These are phyloP conservation scores for Tilletia setariae DNA, from an alignment of 1,284 basidiomycete genomes.

Conservation along the genomic window DNA sequence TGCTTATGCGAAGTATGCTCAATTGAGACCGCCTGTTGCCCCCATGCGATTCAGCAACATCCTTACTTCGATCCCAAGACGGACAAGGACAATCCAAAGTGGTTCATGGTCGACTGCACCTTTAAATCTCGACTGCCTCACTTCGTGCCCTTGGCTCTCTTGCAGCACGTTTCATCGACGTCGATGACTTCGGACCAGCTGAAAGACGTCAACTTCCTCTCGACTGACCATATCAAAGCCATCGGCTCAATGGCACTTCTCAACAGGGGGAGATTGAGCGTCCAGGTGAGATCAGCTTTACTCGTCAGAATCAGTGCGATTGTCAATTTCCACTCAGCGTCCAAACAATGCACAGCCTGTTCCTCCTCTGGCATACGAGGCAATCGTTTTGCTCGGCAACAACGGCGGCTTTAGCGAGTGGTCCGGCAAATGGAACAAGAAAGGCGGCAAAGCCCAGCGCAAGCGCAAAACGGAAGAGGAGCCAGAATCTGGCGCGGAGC, in stretches of 20 bases:
- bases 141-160: constrained; percentile 74
- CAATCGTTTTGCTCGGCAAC: constrained; percentile 66
- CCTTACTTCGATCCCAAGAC: constrained; percentile 91
- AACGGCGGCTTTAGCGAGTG: constrained; percentile 62
- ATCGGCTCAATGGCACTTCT: constrained; percentile 74
- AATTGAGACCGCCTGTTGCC: not conserved
- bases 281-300: constrained; percentile 50
- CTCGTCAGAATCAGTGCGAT: not conserved
- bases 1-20: constrained; percentile 15
- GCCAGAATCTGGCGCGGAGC: constrained; percentile 14
- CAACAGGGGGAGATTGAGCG: constrained; percentile 77
- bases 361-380: constrained; percentile 66
- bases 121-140: constrained; percentile 68
- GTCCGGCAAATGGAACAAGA: constrained; percentile 41
- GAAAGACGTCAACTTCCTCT: constrained; percentile 54
- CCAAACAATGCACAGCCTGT: constrained; percentile 64
- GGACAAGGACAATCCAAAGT: constrained; percentile 70
- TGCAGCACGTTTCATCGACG: constrained; percentile 65
- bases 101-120: constrained; percentile 78
- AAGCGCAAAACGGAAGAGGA: not conserved
- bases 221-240: constrained; percentile 47
- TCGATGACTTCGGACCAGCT: constrained; percentile 64
- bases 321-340: not conserved
- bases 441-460: not conserved
- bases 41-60: constrained; percentile 58